Evolutionary conservation across 371 early-diverging fungal species (phyloP), one percentile per base, ranked within the genome.

Genomic region (Mortierella sp.): DNA sequence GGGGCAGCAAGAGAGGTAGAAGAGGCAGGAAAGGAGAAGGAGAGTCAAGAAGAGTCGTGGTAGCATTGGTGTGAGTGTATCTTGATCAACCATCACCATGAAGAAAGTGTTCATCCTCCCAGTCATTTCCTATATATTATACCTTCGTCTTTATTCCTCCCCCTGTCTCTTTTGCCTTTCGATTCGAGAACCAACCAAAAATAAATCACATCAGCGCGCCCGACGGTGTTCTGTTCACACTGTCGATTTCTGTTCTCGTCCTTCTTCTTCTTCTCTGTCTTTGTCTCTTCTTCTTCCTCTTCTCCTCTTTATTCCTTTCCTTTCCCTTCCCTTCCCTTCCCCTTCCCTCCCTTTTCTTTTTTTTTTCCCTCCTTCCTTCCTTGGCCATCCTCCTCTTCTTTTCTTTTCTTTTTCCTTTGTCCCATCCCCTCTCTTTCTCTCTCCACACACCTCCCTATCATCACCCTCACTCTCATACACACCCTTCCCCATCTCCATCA

Each of bases 391-490:
- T 21, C 51, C 6, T 21, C 51, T 48, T 38, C 68, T 41, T 71
- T 24, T 68, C 48, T 38, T n/a, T 56, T 72, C 38, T 18, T 76
- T 75, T 75, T 16, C 70, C 41, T 54, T 68, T 14, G 48, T 49
- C 58, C 4, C 71, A 43, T 58, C 56, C 63, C 44, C 43, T 63
- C 76, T 12, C 56, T 27, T 70, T 60, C 70, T 35, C 58, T 56
- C 58, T 48, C 60, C 46, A 27, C 32, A 29, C 51, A 60, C 0
- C 27, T 7, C 60, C n/a, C 41, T 55, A 21, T 58, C 51, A 55
- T 38, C 11, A 32, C 65, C 54, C 38, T 48, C 46, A 38, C 68
- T 73, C 60, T 35, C 75, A 44, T 60, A 29, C 21, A 48, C 75
- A 44, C 7, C 35, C 48, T 65, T 12, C n/a, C 27, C 56, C 3